Conservation (phyloP, 1,284 basidiomycete species). For the Porodaedalea pini region DNA sequence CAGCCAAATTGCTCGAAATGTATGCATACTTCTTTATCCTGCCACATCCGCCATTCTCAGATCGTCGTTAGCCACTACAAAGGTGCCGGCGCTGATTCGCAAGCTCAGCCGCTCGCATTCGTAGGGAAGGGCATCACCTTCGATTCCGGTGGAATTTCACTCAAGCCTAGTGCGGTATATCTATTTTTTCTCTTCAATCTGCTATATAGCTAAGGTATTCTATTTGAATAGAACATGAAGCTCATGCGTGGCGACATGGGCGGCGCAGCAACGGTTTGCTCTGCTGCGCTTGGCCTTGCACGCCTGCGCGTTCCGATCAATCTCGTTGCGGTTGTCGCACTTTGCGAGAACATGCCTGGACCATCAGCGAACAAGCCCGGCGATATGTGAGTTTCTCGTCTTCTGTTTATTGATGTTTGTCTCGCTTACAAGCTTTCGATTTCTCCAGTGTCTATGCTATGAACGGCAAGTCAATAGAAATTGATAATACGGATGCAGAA, state of each 20-base stretch:
- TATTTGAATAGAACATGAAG: constrained; percentile 59
- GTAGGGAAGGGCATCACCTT: constrained; percentile 91
- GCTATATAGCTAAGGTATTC: constrained; percentile 2
- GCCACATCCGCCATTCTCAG: background rate
- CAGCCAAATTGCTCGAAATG: constrained; percentile 87
- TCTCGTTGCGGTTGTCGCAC: constrained; percentile 65
- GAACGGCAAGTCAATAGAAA: constrained; percentile 85
- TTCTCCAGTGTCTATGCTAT: constrained; percentile 72
- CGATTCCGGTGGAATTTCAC: constrained; percentile 85
- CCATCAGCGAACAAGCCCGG: constrained; percentile 87
- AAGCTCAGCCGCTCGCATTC: constrained; percentile 65
- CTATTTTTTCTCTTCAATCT: constrained; percentile 15
- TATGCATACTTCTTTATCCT: constrained; percentile 48
- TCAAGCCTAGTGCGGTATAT: constrained; percentile 74
- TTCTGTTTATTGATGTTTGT: background rate
- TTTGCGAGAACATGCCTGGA: constrained; percentile 87
- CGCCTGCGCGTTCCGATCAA: constrained; percentile 82
- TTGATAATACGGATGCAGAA: constrained; percentile 89
- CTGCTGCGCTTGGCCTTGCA: constrained; percentile 74
- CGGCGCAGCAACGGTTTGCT: constrained; percentile 77
- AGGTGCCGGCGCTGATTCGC: constrained; percentile 50
- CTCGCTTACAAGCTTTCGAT: background rate
- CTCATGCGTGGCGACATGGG: constrained; percentile 85
- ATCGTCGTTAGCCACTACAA: constrained; percentile 65
- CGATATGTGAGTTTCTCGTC: constrained; percentile 53